Conservation (phyloP, 108 stramenopile species). For the Cyclostephanos invisitatus region DNA sequence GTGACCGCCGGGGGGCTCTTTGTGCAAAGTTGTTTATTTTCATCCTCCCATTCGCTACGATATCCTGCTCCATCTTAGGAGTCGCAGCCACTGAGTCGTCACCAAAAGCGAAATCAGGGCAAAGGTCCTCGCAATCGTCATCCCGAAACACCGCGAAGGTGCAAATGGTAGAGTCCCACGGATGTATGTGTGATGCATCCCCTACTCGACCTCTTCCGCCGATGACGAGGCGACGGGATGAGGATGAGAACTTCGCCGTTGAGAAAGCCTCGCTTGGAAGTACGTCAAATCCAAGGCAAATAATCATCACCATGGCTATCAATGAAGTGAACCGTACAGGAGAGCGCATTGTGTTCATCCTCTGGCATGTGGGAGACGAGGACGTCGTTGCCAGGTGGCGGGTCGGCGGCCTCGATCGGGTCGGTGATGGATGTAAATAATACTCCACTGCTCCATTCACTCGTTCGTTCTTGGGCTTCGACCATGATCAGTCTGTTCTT, state of each 20-base stretch:
- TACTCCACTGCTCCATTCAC: too few relatives aligned
- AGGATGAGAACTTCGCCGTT: constrained; percentile 9
- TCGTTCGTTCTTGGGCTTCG: too few relatives aligned
- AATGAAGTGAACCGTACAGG: neutral
- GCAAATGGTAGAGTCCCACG: neutral
- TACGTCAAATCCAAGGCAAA: neutral
- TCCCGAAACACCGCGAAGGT: constrained; percentile 22
- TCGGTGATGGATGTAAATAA: too few relatives aligned
- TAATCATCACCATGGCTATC: neutral
- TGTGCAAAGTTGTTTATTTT: constrained; percentile 4
- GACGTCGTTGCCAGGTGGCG: too few relatives aligned
- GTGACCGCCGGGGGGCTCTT: constrained; percentile 8
- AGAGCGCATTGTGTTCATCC: neutral
- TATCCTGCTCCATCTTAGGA: neutral
- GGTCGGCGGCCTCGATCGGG: too few relatives aligned
- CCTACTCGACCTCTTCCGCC: neutral
- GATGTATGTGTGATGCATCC: neutral
- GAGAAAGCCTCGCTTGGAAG: constrained; percentile 2
- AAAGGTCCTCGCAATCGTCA: constrained; percentile 45
- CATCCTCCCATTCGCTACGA: neutral
- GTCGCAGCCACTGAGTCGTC: neutral
- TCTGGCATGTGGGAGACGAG: neutral
- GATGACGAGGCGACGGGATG: neutral
- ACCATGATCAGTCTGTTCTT: too few relatives aligned
- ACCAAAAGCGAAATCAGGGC: constrained; percentile 22